These are phyloP conservation scores for Blepharisma japonicum DNA, from an alignment of 73 alveolate species.

Conservation along the genomic window DNA sequence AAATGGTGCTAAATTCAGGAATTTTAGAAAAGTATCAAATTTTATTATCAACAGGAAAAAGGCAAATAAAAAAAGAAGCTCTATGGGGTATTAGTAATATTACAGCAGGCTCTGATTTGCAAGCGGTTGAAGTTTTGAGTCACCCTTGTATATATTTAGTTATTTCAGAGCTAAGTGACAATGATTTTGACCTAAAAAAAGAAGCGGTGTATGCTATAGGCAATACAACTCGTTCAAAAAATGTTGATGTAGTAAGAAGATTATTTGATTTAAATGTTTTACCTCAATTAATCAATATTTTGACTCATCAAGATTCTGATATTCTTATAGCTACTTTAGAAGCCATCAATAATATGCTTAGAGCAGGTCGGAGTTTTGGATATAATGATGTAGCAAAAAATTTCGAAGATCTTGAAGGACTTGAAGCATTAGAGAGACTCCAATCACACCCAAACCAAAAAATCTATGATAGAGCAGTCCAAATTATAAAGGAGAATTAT, in stretches of 20 bases:
- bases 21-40: constrained; percentile 61
- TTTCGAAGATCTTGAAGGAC: constrained; percentile 21
- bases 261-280: constrained; percentile 72
- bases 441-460: neutral
- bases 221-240: constrained; percentile 81
- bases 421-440: neutral
- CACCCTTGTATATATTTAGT: constrained; percentile 50
- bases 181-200: constrained; percentile 63
- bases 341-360: constrained; percentile 74
- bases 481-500: neutral
- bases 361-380: constrained; percentile 49
- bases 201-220: constrained; percentile 85
- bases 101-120: constrained; percentile 89
- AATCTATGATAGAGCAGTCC: neutral
- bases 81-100: constrained; percentile 90
- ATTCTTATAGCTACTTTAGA: constrained; percentile 80
- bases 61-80: constrained; percentile 85
- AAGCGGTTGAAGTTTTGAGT: constrained; percentile 66
- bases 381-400: neutral
- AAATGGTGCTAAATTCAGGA: constrained; percentile 75
- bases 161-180: constrained; percentile 49
- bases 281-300: constrained; percentile 48
- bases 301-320: constrained; percentile 61
- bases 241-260: constrained; percentile 49
- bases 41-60: constrained; percentile 62